Conservation (phyloP, 805 yeast species). For the Saccharomyces eubayanus region DNA sequence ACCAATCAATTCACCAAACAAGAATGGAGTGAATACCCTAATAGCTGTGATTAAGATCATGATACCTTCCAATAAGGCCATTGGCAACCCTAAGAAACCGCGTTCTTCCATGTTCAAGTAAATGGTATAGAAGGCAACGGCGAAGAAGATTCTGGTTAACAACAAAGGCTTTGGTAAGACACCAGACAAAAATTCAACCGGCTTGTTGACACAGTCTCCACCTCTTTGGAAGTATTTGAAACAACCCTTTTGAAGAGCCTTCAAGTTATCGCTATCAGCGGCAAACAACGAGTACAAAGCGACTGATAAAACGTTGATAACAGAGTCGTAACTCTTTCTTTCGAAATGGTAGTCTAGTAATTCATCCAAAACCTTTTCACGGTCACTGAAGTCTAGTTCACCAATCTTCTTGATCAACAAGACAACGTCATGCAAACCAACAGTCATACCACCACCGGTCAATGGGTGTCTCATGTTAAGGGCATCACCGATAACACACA, state of each 20-base stretch:
- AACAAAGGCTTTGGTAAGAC: constrained; percentile 64
- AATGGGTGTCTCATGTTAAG: constrained; percentile 96
- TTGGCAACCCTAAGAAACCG: constrained; percentile 60
- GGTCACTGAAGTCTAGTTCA: constrained; percentile 42
- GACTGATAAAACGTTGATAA: constrained; percentile 80
- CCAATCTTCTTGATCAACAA: constrained; percentile 45
- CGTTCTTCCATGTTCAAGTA: constrained; percentile 55
- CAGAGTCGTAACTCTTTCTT: constrained; percentile 73
- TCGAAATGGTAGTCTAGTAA: constrained; percentile 63
- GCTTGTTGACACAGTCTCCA: constrained; percentile 69
- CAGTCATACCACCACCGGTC: constrained; percentile 99
- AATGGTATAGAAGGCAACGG: constrained; percentile 82
- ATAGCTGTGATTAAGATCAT: constrained; percentile 67
- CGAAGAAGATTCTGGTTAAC: constrained; percentile 77
- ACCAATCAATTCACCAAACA: constrained; percentile 43
- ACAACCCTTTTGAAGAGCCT: constrained; percentile 77
- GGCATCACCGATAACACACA: constrained; percentile 84
- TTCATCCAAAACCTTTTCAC: constrained; percentile 46
- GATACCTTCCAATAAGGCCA: constrained; percentile 62
- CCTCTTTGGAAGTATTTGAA: constrained; percentile 79
- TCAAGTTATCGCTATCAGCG: constrained; percentile 62
- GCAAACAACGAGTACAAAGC: constrained; percentile 88
- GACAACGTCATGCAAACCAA: constrained; percentile 79
- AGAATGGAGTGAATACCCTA: constrained; percentile 69
- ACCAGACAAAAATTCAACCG: constrained; percentile 79